Base-by-base conservation (phyloP, 1,284 basidiomycete species). In the Sporisorium exsertum region DNA sequence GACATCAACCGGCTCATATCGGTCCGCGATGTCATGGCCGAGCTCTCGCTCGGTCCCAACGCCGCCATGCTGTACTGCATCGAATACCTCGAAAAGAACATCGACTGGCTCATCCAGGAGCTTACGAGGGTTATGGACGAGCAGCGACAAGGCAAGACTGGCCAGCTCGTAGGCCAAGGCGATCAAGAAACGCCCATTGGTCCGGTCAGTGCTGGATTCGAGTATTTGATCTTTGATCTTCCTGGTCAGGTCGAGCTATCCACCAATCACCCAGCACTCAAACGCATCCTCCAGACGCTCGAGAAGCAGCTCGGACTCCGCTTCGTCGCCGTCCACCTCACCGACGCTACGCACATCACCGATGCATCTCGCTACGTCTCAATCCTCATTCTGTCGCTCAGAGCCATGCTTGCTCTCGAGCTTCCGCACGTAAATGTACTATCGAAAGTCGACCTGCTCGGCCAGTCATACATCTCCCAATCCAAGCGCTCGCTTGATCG, bases 321-420 rank as follows among this genome's bases (percentile, higher is more conserved):
- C 94, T 88, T 98, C 77, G 94, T 94, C 55, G 94, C 93, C 5
- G 93, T 99, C 2, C 95, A 99, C 86, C 89, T 99, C 1, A 95
- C 94, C 83, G 96, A 99, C 87, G 93, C 97, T 1, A 94, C 96
- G 85, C 95, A 98, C 84, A 93, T 99, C 81, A 96, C 95, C 40
- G 95, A 99, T 84, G 92, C 95, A 7, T 90, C 93, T 6, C 97
- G 97, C 87, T 99, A 97, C 86, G 90, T 99, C 62, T 94, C 95
- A 2, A 91, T 98, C 13, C 89, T 98, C 46, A 89, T 99, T 40
- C 90, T 99, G 5, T 94, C 94, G 7, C 88, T 99, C 24, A 90
- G 96, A 52, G 94, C 95, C 20, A 99, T 99, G 97, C 89, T 99
- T n/a, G 94, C 97, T 84, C 89, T 99, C 61, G 97, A 97, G 84